Conservation (phyloP, 2,329 filamentous ascomycete species). For the Dothistroma pini region DNA sequence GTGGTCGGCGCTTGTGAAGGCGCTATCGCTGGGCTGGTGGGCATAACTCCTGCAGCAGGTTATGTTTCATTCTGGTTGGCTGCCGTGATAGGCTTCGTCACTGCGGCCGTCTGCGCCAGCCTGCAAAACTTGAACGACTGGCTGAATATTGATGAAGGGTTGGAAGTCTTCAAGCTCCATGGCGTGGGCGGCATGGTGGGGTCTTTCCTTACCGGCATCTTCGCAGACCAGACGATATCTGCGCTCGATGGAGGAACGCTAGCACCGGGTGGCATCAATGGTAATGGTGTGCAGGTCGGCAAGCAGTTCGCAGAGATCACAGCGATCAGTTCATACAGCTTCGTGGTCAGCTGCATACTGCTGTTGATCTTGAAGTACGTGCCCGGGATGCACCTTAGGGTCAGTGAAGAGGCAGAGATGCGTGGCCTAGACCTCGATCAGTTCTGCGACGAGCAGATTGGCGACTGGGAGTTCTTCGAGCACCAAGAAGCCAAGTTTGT, state of each 20-base stretch:
- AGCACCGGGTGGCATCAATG: slow-evolving; percentile 51
- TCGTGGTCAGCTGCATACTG: slow-evolving; percentile 51
- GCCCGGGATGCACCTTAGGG: slow-evolving; percentile 52
- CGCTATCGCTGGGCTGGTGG: slow-evolving; percentile 57
- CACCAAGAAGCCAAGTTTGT: slow-evolving; percentile 18
- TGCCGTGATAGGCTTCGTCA: slow-evolving; percentile 55
- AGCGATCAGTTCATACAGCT: slow-evolving; percentile 53
- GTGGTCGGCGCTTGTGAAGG: slow-evolving; percentile 57
- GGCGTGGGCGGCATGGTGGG: slow-evolving; percentile 57
- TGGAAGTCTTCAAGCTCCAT: slow-evolving; percentile 60
- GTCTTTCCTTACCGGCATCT: slow-evolving; percentile 56
- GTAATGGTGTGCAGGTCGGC: slow-evolving; percentile 53
- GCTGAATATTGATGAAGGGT: slow-evolving; percentile 55
- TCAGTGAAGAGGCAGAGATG: slow-evolving; percentile 54
- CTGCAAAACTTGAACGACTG: slow-evolving; percentile 52
- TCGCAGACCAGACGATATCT: slow-evolving; percentile 49
- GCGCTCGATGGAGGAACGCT: slow-evolving; percentile 50
- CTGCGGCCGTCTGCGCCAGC: slow-evolving; percentile 49
- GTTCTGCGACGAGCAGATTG: slow-evolving; percentile 56
- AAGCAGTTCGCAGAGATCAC: slow-evolving; percentile 56
- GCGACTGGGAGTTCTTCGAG: slow-evolving; percentile 32
- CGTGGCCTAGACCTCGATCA: slow-evolving; percentile 54
- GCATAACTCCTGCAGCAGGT: slow-evolving; percentile 56
- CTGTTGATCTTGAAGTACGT: slow-evolving; percentile 53
- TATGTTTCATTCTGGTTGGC: slow-evolving; percentile 36